Evolutionary conservation across 768 basidiomycete genomes (phyloP).

Genomic region (Phallus indusiatus): DNA sequence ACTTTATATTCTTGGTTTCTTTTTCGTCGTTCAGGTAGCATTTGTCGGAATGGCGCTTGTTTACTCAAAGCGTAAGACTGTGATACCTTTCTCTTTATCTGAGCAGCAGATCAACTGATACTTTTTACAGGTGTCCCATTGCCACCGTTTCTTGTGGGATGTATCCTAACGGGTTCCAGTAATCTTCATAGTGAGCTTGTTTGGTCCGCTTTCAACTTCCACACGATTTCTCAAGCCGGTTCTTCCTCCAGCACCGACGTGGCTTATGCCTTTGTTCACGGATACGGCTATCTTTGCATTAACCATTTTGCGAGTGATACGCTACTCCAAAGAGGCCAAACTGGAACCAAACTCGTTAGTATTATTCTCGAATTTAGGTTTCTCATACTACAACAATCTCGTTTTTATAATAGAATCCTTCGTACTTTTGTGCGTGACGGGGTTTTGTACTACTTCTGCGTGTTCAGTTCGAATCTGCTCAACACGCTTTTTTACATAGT

Average conservation of each 20-base stretch:
- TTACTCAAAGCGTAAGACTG: background rate
- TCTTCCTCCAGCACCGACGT: background rate
- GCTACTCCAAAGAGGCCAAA: background rate
- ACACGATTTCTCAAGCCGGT: background rate
- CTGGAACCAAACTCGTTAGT: constrained; percentile 13
- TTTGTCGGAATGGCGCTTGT: background rate
- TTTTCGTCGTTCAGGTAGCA: background rate
- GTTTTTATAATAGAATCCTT: constrained; percentile 12
- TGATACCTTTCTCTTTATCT: background rate
- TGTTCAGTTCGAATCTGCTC: constrained; percentile 20
- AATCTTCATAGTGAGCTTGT: background rate
- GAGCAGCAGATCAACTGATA: background rate
- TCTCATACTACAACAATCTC: background rate
- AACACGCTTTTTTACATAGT: constrained; percentile 22
- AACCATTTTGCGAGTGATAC: background rate
- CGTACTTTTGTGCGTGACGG: constrained; percentile 22
- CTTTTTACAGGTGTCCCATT: background rate
- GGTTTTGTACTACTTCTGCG: constrained; percentile 20
- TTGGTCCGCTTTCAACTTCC: background rate
- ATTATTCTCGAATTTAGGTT: background rate
- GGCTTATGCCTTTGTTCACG: background rate
- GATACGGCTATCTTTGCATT: background rate
- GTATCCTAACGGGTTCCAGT: background rate
- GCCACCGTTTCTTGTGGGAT: background rate
- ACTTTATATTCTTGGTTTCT: background rate